phyloP scores from a whole-genome alignment of 2,329 filamentous ascomycete species.

The Fusarium dimerum region DNA sequence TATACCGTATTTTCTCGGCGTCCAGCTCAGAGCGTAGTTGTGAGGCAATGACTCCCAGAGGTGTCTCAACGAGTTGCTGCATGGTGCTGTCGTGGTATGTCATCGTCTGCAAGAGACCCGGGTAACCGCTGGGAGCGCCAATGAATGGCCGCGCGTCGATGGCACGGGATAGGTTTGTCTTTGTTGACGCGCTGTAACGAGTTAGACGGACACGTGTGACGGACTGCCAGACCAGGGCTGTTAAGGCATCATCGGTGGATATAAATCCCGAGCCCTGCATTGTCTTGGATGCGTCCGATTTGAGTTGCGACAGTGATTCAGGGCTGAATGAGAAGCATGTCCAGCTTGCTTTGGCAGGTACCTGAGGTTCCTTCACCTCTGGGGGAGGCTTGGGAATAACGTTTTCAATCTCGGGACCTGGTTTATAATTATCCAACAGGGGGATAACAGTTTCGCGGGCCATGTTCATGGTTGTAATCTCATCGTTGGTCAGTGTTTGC shows the following conservation, averaged over 20 bases:
- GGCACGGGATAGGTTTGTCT: constrained; percentile 46
- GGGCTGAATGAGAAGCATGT: constrained; percentile 45
- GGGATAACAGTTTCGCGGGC: constrained; percentile 39
- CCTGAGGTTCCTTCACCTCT: background rate
- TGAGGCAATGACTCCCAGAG: constrained; percentile 39
- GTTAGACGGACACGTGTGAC: constrained; percentile 42
- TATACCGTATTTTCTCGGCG: constrained; percentile 34
- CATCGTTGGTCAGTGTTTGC: constrained; percentile 46
- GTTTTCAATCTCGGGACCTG: constrained; percentile 36
- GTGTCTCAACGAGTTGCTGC: constrained; percentile 29
- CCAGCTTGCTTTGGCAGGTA: constrained; percentile 40
- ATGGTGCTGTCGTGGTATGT: constrained; percentile 39
- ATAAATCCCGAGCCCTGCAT: constrained; percentile 33
- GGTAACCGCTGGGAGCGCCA: constrained; percentile 43
- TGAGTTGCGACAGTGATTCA: constrained; percentile 40
- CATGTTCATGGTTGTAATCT: constrained; percentile 45
- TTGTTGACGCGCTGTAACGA: constrained; percentile 28
- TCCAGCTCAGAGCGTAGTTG: constrained; percentile 42
- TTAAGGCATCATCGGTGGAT: constrained; percentile 56
- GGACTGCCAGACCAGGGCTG: constrained; percentile 52
- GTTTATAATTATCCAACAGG: constrained; percentile 39
- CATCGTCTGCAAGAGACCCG: constrained; percentile 50
- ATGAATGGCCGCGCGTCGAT: constrained; percentile 49
- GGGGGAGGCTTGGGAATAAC: constrained; percentile 34
- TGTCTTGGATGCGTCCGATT: constrained; percentile 36